Evolutionary conservation across 23 red algal genomes (phyloP).

Genomic region (Gracilaria domingensis): DNA sequence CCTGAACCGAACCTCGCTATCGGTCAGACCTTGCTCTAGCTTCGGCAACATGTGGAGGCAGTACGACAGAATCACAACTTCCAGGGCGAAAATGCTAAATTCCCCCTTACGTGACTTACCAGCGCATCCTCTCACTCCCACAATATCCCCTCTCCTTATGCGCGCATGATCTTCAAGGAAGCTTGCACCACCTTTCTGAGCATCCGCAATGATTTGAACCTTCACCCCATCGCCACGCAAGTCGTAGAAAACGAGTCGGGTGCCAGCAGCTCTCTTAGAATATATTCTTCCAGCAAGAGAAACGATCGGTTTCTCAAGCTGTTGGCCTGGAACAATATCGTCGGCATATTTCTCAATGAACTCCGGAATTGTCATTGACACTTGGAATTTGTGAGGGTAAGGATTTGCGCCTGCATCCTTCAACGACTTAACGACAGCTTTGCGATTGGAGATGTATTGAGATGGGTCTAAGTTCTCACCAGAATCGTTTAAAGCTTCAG

Average conservation of each 20-base stretch:
- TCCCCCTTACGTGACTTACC: slow-evolving; percentile 94
- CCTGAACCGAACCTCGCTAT: slow-evolving; percentile 85
- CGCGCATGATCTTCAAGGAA: slow-evolving; percentile 63
- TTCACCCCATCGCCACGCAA: slow-evolving; percentile 92
- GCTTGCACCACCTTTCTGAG: slow-evolving; percentile 41
- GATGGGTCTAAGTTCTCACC: slow-evolving; percentile 87
- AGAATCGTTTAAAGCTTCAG: slow-evolving; percentile 41
- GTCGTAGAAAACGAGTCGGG: slow-evolving; percentile 95
- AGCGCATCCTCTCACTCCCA: slow-evolving; percentile 83
- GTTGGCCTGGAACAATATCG: slow-evolving; percentile 67
- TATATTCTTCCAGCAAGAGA: slow-evolving; percentile 78
- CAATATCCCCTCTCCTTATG: slow-evolving; percentile 91
- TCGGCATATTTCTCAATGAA: slow-evolving; percentile 76
- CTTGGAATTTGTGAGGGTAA: slow-evolving; percentile 96
- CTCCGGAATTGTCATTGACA: slow-evolving; percentile 77
- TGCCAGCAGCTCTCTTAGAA: slow-evolving; percentile 77
- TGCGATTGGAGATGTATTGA: slow-evolving; percentile 89
- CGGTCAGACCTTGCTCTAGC: slow-evolving; percentile 71
- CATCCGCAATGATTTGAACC: slow-evolving; percentile 96
- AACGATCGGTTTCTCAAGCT: slow-evolving; percentile 60
- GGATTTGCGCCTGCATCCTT: slow-evolving; percentile 64
- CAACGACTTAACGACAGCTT: slow-evolving; percentile 47
- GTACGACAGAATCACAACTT: slow-evolving; percentile 67
- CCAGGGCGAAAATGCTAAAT: slow-evolving; percentile 87
- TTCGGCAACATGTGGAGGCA: slow-evolving; percentile 98